Conservation (phyloP, 1,284 basidiomycete genomes). For the Microstroma glucosiphilum region DNA sequence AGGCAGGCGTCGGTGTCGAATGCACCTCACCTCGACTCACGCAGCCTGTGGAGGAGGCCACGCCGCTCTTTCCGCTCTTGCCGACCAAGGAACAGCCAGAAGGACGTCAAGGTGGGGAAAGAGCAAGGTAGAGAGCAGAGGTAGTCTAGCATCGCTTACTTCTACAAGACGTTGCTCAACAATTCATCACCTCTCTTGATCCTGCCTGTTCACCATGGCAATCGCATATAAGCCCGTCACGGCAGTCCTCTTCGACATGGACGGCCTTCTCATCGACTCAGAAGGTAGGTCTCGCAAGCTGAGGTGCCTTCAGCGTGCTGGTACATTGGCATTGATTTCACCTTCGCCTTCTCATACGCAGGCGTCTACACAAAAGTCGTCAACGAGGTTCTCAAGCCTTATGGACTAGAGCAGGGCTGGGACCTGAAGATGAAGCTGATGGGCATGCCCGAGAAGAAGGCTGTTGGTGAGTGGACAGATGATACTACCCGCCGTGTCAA, state of each 20-base stretch:
- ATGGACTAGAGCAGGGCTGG: constrained; percentile 50
- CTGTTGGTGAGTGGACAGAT: constrained; percentile 22
- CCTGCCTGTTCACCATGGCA: too few relatives aligned
- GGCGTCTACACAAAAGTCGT: constrained; percentile 46
- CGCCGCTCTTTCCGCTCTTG: too few relatives aligned
- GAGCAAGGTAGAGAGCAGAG: too few relatives aligned
- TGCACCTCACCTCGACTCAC: too few relatives aligned
- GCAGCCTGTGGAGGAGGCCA: too few relatives aligned
- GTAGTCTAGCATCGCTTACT: too few relatives aligned
- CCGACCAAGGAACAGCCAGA: too few relatives aligned
- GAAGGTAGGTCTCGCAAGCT: constrained; percentile 18
- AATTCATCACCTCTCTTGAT: too few relatives aligned
- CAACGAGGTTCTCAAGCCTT: constrained; percentile 46
- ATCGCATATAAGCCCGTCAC: constrained; percentile 14
- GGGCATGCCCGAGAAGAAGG: constrained; percentile 49
- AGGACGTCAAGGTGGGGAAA: too few relatives aligned
- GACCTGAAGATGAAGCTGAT: constrained; percentile 50
- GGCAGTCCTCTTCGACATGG: constrained; percentile 40
- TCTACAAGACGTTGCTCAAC: too few relatives aligned
- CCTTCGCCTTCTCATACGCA: not conserved
- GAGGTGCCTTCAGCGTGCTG: constrained; percentile 5
- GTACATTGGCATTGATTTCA: not conserved
- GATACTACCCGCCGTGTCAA: not conserved
- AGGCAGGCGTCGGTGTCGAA: too few relatives aligned
- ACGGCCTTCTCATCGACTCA: constrained; percentile 49